Percentiles rank a stretch among this genome's conserved stretches.
phyloP scores from a whole-genome alignment of 2,329 filamentous ascomycete species.

The Sporothrix luriei region DNA sequence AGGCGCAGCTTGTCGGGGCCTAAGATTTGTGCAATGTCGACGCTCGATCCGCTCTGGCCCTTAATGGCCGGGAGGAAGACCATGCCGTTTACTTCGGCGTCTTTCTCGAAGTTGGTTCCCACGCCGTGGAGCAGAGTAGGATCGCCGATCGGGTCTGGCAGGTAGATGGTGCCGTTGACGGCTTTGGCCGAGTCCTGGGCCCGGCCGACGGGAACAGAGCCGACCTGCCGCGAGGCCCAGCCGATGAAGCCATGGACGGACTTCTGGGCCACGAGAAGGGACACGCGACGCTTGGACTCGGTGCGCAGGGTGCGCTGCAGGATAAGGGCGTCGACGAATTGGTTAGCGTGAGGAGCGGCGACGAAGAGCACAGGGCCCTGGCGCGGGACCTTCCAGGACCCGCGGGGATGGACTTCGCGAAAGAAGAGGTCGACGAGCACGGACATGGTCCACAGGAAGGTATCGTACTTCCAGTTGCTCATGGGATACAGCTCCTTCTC shows the following conservation, averaged over 20 bases:
- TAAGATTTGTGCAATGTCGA: slow-evolving; percentile 80
- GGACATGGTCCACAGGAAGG: slow-evolving; percentile 74
- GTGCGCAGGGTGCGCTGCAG: slow-evolving; percentile 86
- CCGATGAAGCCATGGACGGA: slow-evolving; percentile 95
- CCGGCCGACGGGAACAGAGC: slow-evolving; percentile 88
- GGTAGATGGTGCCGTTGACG: slow-evolving; percentile 77
- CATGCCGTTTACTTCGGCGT: slow-evolving; percentile 77
- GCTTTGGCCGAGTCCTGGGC: slow-evolving; percentile 87
- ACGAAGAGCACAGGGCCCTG: slow-evolving; percentile 91
- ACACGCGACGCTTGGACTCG: slow-evolving; percentile 85
- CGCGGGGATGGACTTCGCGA: slow-evolving; percentile 91
- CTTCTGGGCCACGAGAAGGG: slow-evolving; percentile 92
- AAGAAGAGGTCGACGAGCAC: slow-evolving; percentile 96
- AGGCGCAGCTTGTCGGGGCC: slow-evolving; percentile 79
- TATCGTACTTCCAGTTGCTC: slow-evolving; percentile 75
- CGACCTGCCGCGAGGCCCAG: slow-evolving; percentile 78
- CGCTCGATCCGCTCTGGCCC: slow-evolving; percentile 72
- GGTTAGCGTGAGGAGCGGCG: slow-evolving; percentile 94
- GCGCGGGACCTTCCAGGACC: slow-evolving; percentile 91
- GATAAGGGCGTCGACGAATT: slow-evolving; percentile 95
- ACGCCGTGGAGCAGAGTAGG: slow-evolving; percentile 77
- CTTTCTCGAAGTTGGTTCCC: slow-evolving; percentile 78
- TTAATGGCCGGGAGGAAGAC: slow-evolving; percentile 84
- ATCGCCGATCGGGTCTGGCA: slow-evolving; percentile 84
- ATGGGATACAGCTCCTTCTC: slow-evolving; percentile 63